These are phyloP conservation scores for Saturnispora sekii DNA, from an alignment of 805 yeast genomes.

Conservation along the genomic window DNA sequence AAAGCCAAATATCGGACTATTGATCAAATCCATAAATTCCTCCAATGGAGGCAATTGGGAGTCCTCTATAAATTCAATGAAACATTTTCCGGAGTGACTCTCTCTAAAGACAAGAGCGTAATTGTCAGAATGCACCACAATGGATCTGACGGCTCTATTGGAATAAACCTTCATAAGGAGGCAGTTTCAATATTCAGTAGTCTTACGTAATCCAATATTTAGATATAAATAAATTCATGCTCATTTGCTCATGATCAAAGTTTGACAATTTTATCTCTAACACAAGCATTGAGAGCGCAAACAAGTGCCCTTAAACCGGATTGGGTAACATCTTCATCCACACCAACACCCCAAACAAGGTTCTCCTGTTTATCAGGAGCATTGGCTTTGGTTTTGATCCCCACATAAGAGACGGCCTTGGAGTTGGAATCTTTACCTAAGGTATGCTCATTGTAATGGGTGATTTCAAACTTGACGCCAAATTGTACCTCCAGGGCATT, in stretches of 20 bases:
- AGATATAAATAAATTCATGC: not conserved
- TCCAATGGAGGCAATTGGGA: slow-evolving; percentile 10
- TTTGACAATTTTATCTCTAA: slow-evolving; percentile 17
- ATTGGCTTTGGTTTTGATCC: slow-evolving; percentile 8
- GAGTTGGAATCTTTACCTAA: slow-evolving; percentile 63
- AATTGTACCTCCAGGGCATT: slow-evolving; percentile 47
- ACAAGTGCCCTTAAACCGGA: slow-evolving; percentile 43
- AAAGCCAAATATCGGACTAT: slow-evolving; percentile 35
- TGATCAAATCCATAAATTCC: slow-evolving; percentile 18
- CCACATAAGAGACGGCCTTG: slow-evolving; percentile 68
- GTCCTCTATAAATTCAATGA: slow-evolving; percentile 47
- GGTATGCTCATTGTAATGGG: slow-evolving; percentile 70
- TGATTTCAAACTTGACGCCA: slow-evolving; percentile 46
- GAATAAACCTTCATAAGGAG: slow-evolving; percentile 9
- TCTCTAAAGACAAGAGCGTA: slow-evolving; percentile 8
- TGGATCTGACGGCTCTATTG: slow-evolving; percentile 2
- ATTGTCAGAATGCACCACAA: slow-evolving; percentile 8
- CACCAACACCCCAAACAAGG: slow-evolving; percentile 47
- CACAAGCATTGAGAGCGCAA: slow-evolving; percentile 34
- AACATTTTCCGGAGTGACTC: slow-evolving; percentile 24
- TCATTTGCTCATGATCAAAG: slow-evolving; percentile 1
- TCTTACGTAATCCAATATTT: not conserved
- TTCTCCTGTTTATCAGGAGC: slow-evolving; percentile 4
- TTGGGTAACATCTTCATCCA: slow-evolving; percentile 46
- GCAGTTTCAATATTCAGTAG: not conserved